Evolutionary conservation across 139 green algal species (phyloP), one percentile per base, ranked within the genome.

Genomic region (Closterium sp.): DNA sequence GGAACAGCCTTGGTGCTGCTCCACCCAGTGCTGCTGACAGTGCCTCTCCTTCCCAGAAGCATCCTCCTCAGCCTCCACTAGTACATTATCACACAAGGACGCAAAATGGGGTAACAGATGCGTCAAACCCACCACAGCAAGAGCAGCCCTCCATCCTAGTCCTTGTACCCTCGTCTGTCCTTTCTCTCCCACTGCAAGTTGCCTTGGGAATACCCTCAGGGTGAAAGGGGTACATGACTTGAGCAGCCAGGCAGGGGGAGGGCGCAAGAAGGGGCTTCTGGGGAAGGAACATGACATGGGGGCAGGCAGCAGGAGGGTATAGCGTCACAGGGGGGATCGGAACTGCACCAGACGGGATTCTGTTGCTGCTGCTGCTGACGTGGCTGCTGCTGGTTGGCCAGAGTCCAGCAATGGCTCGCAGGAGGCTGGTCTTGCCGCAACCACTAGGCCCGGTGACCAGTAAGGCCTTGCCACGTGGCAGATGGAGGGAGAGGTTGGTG

Each of bases 221-320:
- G 30, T 89, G 6, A 91, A 85, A 30, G 89, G 95, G 73, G 88
- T 91, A 11, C 96, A 94, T 97, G 97, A 99, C 62, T 79, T 79
- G 62, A 24, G 62, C 62, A 24, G 62, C 62, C 17, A 79, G 62
- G 62, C 62, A 79, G 62, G 62, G 62, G 62, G 62, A 79, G 19
- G 62, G 62, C 17, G 62, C 62, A 79, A 79, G 62, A 24, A 79
- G 62, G 62, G 98, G 98, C 92, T 97, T 97, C 94, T 99, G 97
- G 1, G 97, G 97, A 86, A 99, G 94, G 93, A 99, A 99, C 91
- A 99, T 97, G 31, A 95, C 92, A 21, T 90, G 17, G 62, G 62
- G 62, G 62, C 3, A 79, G 17, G 62, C 62, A 6, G 62, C 17
- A 79, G 62, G 62, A 13, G 62, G 62, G 62, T 27, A 79, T 79